Evolutionary conservation across 2,329 filamentous ascomycete genomes (phyloP), one percentile per base, ranked within the genome.

Genomic region (Cladosporium sp.): DNA sequence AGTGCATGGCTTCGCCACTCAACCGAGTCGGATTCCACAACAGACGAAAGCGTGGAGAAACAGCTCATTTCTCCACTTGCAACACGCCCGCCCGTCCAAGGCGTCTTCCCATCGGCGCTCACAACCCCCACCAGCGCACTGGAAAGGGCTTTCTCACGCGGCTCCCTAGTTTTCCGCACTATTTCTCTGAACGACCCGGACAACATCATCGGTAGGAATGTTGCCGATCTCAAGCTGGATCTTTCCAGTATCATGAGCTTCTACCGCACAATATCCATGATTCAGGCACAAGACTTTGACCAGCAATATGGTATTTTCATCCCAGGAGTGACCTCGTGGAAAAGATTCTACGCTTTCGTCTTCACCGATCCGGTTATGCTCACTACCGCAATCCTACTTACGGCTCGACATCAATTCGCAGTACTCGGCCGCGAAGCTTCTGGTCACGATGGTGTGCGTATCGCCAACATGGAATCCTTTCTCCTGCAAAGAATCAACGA

Each of bases 401-500:
- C 33, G 4, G 61, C 56, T 26, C 49, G 61, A 23, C 29, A 57
- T 26, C 61, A 57, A 14, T 23, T 57, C n/a, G 50, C 55, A 31
- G 28, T 56, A 8, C 28, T 35, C 6, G 50, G 37, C 6, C 40
- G 40, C 31, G 29, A 40, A 16, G 6, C 31, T 1, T 28, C 33
- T 4, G 50, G 33, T 16, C 35, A 35, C 6, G 56, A 26, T n/a
- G 46, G n/a, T 5, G 35, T 23, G 6, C 18, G 50, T 5, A 40
- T 64, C 18, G 18, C 56, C 28, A 28, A 44, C 2, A 46, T 64
- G 33, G 33, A 57, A 29, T 12, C 16, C 1, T 60, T 66, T 37
- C 59, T 69, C 18, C 60, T 71, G 7, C 53, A 56, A 0, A 66
- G 56, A 14, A 62, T 71, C 31, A 65, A 68, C n/a, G 56, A 62